These are phyloP conservation scores for Diaporthe eres DNA, from an alignment of 2,329 filamentous ascomycete genomes.

Conservation along the genomic window DNA sequence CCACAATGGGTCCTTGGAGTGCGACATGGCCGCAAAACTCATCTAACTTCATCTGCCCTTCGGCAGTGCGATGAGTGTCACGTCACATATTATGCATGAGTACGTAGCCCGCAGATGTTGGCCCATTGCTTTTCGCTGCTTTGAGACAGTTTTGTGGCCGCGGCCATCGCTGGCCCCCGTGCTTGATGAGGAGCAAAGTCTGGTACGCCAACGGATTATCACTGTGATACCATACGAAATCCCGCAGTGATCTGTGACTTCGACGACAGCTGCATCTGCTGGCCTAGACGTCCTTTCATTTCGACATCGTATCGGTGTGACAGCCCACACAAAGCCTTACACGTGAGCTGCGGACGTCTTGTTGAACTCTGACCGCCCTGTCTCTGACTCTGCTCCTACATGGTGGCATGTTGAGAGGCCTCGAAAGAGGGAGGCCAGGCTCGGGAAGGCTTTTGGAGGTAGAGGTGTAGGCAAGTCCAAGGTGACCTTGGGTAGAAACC, in stretches of 20 bases:
- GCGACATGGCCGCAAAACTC: neutral
- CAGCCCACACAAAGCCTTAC: neutral
- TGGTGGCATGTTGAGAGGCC: neutral
- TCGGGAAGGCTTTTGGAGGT: neutral
- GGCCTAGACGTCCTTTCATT: neutral
- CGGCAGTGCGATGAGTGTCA: slow-evolving; percentile 10
- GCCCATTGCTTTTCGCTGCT: neutral
- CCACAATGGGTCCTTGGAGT: neutral
- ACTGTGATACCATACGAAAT: neutral
- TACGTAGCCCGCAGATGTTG: neutral
- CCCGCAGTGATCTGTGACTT: neutral
- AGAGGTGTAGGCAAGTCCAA: neutral
- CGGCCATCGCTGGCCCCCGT: neutral
- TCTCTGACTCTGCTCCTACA: neutral
- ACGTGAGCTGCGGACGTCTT: neutral
- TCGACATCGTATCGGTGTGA: neutral
- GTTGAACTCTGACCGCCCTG: neutral
- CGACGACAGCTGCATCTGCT: neutral
- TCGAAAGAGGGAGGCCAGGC: neutral
- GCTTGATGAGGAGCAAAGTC: neutral
- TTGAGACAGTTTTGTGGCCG: neutral
- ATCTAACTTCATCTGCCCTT: neutral
- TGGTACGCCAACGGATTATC: neutral
- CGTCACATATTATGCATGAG: slow-evolving; percentile 7
- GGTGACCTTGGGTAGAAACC: neutral